Base-by-base conservation (phyloP, 2,329 filamentous ascomycete genomes). In the Colletotrichum plurivorum region DNA sequence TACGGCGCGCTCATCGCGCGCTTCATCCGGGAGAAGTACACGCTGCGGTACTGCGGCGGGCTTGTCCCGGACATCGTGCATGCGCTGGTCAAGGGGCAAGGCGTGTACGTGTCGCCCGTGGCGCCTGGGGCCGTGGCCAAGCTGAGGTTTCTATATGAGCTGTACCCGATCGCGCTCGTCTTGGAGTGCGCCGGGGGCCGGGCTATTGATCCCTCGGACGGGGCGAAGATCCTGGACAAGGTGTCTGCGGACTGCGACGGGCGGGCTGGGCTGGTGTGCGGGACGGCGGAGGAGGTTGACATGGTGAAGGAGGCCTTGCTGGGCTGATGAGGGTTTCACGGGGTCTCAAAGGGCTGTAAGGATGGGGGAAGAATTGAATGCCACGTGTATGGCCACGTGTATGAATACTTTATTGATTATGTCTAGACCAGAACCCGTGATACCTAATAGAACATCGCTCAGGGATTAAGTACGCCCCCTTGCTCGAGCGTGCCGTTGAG, bases 1-100 rank as follows among this genome's bases (percentile, higher is more conserved):
- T 91, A 91, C 75, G 81, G 83, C 76, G 66, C 58, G 0, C 81
- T 91, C 0, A 78, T 91, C 5, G 77, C 78, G 25, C 76, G 80
- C 5, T 90, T 84, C 68, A 84, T 91, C 8, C 54, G 70, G n/a
- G 75, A 84, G 48, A 83, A 83, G 72, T 91, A 90, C 74, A 90
- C 89, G 1, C 79, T 91, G 45, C 80, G 89, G 2, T 91, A 91
- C 73, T 84, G 83, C 18, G 89, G 89, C 0, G 89, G 89, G 0
- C 76, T 91, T 4, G 89, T 91, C 3, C 89, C 89, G 0, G 89
- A 91, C 63, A 78, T 91, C 0, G 84, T 87, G 13, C 89, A 91
- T 67, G 83, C 85, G 4, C 78, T 91, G 8, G 84, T 87, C 68
- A 90, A 91, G 76, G 87, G 88, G 0, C 88, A 91, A 62, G 89